Evolutionary conservation across 345 rosid genomes (phyloP).

Genomic region (Cardamine occulta): DNA sequence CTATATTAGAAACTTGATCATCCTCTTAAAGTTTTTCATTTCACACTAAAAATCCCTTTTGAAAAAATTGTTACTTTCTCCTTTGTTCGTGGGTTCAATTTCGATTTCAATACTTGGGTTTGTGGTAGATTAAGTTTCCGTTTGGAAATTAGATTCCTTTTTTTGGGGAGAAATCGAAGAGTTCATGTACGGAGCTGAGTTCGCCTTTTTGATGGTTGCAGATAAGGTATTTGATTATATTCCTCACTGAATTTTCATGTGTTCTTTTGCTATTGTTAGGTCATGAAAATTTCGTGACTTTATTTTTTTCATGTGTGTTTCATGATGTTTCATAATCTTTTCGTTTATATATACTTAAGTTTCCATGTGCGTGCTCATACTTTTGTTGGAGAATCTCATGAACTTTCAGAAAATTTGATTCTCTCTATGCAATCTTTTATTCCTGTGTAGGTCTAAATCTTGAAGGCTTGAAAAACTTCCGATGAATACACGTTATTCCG

Average conservation of each 20-base stretch:
- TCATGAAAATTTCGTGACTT: conserved; percentile 39
- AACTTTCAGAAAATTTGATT: conserved; percentile 22
- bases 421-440: neutral
- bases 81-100: conserved; percentile 18
- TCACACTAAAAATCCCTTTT: neutral
- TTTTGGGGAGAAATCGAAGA: conserved; percentile 27
- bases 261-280: conserved; percentile 27
- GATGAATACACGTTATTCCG: conserved; percentile 66
- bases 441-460: conserved; percentile 27
- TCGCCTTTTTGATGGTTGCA: conserved; percentile 26
- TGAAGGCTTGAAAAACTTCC: neutral
- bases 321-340: conserved; percentile 43
- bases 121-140: neutral
- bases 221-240: conserved; percentile 51
- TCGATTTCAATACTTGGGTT: neutral
- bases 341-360: conserved; percentile 15
- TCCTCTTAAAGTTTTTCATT: neutral
- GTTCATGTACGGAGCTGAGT: conserved; percentile 30
- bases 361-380: conserved; percentile 28
- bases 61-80: neutral
- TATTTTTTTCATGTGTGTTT: conserved; percentile 13
- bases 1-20: conserved; percentile 38
- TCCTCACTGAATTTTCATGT: conserved; percentile 51
- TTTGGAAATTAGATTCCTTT: conserved; percentile 6
- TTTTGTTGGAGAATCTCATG: conserved; percentile 10